phyloP scores from a whole-genome alignment of 2,329 filamentous ascomycete genomes.

The Elsinoe necatrix region DNA sequence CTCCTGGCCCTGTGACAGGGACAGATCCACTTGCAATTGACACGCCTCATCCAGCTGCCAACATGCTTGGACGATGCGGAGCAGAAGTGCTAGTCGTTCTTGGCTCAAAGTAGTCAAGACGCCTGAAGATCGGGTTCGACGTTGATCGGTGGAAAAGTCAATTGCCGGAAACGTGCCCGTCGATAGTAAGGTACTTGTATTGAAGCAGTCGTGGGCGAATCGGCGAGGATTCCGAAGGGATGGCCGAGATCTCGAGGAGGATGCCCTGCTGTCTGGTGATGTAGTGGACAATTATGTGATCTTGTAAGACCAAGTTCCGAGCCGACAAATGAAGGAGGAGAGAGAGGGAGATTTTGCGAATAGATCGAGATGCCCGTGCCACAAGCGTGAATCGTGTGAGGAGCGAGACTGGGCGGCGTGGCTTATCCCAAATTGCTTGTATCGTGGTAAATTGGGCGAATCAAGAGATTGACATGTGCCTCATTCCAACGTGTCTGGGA shows the following conservation, averaged over 20 bases:
- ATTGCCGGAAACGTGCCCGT: not conserved
- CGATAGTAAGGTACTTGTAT: not conserved
- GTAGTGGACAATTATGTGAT: not conserved
- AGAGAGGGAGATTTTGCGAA: not conserved
- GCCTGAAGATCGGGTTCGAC: constrained; percentile 3
- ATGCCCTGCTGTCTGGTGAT: not conserved
- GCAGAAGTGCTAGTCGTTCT: not conserved
- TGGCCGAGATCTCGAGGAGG: not conserved
- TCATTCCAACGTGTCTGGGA: not conserved
- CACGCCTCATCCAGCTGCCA: constrained; percentile 3
- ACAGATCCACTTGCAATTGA: constrained; percentile 1
- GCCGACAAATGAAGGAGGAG: not conserved
- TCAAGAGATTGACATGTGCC: constrained; percentile 13
- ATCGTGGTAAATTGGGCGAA: constrained; percentile 6
- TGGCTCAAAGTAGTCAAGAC: not conserved
- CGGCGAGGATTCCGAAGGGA: not conserved
- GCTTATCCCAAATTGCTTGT: constrained; percentile 10
- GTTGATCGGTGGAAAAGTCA: not conserved
- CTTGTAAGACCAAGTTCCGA: not conserved
- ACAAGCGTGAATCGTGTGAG: not conserved
- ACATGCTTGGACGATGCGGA: not conserved
- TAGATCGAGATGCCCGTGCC: constrained; percentile 3
- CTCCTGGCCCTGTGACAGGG: not conserved
- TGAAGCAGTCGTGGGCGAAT: not conserved
- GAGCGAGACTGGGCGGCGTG: not conserved